Percentiles rank a stretch among this genome's conserved stretches.
phyloP scores from a whole-genome alignment of 192 early-diverging fungal species.

The Coemansia umbellata region DNA sequence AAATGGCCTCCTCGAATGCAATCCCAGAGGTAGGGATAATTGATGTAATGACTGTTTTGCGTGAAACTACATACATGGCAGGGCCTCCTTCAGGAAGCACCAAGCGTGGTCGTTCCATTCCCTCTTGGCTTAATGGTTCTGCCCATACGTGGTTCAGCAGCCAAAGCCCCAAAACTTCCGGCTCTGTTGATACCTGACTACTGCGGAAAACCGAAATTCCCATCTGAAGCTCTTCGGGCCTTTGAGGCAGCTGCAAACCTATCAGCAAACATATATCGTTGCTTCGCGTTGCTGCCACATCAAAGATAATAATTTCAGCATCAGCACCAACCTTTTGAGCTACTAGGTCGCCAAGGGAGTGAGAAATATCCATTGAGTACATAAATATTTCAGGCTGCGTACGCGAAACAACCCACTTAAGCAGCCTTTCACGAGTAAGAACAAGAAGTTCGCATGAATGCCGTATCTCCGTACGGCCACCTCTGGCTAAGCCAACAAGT shows the following conservation, averaged over 20 bases:
- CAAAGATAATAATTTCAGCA: constrained; percentile 11
- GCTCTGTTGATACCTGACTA: constrained; percentile 12
- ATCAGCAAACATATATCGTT: constrained; percentile 27
- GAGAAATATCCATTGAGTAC: constrained; percentile 15
- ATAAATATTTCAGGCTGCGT: constrained; percentile 18
- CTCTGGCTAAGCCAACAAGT: constrained; percentile 25
- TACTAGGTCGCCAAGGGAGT: not conserved
- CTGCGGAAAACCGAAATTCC: constrained; percentile 14
- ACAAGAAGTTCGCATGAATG: constrained; percentile 45
- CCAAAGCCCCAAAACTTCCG: constrained; percentile 19
- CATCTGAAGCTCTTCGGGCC: constrained; percentile 1
- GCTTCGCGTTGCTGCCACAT: constrained; percentile 18
- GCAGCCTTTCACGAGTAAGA: constrained; percentile 33
- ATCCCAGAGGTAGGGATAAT: constrained; percentile 4
- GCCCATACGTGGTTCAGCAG: constrained; percentile 4
- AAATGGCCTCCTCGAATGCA: constrained; percentile 26
- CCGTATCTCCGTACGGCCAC: constrained; percentile 35
- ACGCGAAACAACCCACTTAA: constrained; percentile 44
- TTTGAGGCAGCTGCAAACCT: not conserved
- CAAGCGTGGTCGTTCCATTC: constrained; percentile 7
- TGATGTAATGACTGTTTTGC: constrained; percentile 2
- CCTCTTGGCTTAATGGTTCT: not conserved
- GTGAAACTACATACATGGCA: constrained; percentile 18
- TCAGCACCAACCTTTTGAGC: constrained; percentile 4
- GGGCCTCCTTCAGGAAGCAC: constrained; percentile 29